Evolutionary conservation across 805 yeast species (phyloP).

Genomic region (Myxozyma monticola): DNA sequence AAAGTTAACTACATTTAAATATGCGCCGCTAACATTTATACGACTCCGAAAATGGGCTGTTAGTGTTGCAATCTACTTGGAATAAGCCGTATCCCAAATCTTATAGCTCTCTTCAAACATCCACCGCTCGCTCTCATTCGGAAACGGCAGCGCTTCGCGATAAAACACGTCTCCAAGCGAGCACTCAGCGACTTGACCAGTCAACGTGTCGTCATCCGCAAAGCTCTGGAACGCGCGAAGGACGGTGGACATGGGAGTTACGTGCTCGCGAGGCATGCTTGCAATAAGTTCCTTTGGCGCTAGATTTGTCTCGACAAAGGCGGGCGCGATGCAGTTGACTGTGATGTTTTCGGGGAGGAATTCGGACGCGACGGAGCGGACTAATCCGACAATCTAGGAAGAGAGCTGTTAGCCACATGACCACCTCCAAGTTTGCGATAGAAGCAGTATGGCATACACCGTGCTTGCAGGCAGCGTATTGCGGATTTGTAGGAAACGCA

Average conservation of each 20-base stretch:
- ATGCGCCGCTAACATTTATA: too few species aligned
- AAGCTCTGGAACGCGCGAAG: conserved; percentile 8
- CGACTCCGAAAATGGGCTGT: too few species aligned
- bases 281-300: conserved; percentile 2
- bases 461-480: conserved; percentile 12
- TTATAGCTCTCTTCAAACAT: conserved; percentile 8
- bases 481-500: conserved; percentile 12
- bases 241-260: conserved; percentile 14
- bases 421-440: too few species aligned
- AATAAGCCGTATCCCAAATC: conserved; percentile 6
- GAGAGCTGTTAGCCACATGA: too few species aligned
- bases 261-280: conserved; percentile 9
- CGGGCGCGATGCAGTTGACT: conserved; percentile 16
- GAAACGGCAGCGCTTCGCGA: conserved; percentile 5
- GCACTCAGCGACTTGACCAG: conserved; percentile 17
- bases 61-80: too few species aligned
- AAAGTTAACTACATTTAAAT: too few species aligned
- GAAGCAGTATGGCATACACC: not conserved
- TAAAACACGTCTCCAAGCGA: conserved; percentile 12
- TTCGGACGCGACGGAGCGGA: conserved; percentile 9
- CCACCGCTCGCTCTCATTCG: conserved; percentile 14
- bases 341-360: conserved; percentile 9
- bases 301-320: conserved; percentile 12
- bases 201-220: conserved; percentile 4
- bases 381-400: conserved; percentile 8